These are phyloP conservation scores for Podospora comata DNA, from an alignment of 495 filamentous ascomycete genomes.

Conservation along the genomic window DNA sequence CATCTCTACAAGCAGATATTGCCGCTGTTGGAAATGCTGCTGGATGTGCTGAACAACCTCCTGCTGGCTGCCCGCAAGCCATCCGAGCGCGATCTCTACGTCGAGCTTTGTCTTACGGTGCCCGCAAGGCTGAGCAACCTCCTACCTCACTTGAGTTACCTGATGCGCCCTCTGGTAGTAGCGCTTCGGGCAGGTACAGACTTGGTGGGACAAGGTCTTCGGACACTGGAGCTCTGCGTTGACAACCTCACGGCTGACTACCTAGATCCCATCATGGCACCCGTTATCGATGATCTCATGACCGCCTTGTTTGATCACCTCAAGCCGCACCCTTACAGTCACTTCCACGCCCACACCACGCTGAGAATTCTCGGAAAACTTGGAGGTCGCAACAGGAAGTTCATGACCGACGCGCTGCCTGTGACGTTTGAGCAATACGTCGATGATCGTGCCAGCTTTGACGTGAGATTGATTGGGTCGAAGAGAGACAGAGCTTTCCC, in stretches of 20 bases:
- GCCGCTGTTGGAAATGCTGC: slow-evolving; percentile 91
- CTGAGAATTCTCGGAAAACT: slow-evolving; percentile 98
- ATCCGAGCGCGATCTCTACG: slow-evolving; percentile 89
- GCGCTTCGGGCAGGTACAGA: slow-evolving; percentile 89
- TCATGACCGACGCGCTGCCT: slow-evolving; percentile 80
- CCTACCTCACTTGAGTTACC: slow-evolving; percentile 90
- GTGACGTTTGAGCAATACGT: slow-evolving; percentile 78
- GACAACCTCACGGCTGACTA: slow-evolving; percentile 98
- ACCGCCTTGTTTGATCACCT: slow-evolving; percentile 93
- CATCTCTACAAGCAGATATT: slow-evolving; percentile 97
- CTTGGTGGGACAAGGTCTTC: slow-evolving; percentile 86
- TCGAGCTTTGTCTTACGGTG: slow-evolving; percentile 93
- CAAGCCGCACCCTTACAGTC: slow-evolving; percentile 86
- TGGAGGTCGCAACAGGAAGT: slow-evolving; percentile 90
- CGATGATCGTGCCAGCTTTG: slow-evolving; percentile 81
- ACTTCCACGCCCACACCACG: slow-evolving; percentile 95
- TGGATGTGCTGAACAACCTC: slow-evolving; percentile 94
- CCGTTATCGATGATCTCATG: slow-evolving; percentile 98
- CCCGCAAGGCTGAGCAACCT: slow-evolving; percentile 93
- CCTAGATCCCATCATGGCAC: slow-evolving; percentile 97
- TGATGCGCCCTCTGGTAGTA: slow-evolving; percentile 96
- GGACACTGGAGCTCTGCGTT: slow-evolving; percentile 94
- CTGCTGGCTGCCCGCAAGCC: slow-evolving; percentile 84
- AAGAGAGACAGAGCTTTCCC: slow-evolving; percentile 85
- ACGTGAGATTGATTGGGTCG: slow-evolving; percentile 83